Percentiles rank a stretch among this genome's conserved stretches.
Conservation (phyloP, 2,329 filamentous ascomycete genomes). For the Thyridium curvatum region DNA sequence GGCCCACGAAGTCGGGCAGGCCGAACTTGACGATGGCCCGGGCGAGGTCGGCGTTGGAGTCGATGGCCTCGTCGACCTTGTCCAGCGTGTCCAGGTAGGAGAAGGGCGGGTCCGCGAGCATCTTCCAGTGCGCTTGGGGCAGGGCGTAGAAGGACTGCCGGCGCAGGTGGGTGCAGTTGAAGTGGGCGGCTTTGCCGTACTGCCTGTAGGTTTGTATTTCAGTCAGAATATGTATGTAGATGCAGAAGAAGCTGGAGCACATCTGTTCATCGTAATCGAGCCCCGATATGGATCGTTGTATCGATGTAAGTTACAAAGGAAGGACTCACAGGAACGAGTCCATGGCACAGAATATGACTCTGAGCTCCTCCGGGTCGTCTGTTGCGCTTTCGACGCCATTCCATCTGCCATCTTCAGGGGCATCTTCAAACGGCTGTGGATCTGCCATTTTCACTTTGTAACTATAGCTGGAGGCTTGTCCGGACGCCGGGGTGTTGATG, state of each 20-base stretch:
- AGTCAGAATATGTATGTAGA: not conserved
- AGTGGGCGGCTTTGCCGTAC: slow-evolving; percentile 79
- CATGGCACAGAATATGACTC: slow-evolving; percentile 72
- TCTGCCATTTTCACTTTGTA: slow-evolving; percentile 2
- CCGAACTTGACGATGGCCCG: slow-evolving; percentile 69
- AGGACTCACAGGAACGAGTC: slow-evolving; percentile 80
- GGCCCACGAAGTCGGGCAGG: slow-evolving; percentile 25
- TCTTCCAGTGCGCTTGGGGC: slow-evolving; percentile 74
- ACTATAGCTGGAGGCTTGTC: no score
- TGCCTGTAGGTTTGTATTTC: slow-evolving; percentile 49
- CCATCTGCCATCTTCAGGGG: slow-evolving; percentile 42
- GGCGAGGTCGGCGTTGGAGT: slow-evolving; percentile 77
- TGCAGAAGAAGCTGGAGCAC: not conserved
- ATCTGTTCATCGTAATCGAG: no score
- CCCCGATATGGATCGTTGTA: no score
- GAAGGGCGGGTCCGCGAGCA: slow-evolving; percentile 77
- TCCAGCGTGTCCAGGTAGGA: slow-evolving; percentile 73
- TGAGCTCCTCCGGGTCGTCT: slow-evolving; percentile 72
- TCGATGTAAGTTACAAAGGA: no score
- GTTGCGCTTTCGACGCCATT: slow-evolving; percentile 57
- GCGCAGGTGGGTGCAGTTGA: slow-evolving; percentile 84
- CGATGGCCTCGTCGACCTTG: slow-evolving; percentile 79
- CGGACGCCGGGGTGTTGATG: no score
- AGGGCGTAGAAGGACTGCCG: slow-evolving; percentile 91
- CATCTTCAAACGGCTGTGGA: slow-evolving; percentile 1